phyloP scores from a whole-genome alignment of 352 stramenopile genomes.

The Phytopythium kandeliae region DNA sequence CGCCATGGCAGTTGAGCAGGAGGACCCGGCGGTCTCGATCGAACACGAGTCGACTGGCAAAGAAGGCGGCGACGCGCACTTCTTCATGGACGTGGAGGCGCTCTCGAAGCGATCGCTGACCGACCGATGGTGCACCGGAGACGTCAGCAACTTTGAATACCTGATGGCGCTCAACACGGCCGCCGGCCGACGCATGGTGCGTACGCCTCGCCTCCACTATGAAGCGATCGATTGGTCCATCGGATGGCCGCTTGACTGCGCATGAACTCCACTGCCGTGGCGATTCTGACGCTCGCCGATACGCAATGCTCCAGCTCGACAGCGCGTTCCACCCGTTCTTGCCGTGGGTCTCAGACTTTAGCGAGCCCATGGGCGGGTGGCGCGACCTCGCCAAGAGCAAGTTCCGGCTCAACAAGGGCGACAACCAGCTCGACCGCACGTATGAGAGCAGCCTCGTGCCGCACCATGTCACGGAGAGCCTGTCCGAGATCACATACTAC shows the following conservation, averaged over 20 bases:
- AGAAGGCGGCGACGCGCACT: background rate
- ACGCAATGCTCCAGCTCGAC: conserved; percentile 30
- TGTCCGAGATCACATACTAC: conserved; percentile 95
- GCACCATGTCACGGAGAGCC: conserved; percentile 93
- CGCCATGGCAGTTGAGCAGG: too few relatives aligned
- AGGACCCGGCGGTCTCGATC: too few relatives aligned
- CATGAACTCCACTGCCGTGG: too few relatives aligned
- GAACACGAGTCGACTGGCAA: background rate
- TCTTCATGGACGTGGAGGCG: conserved; percentile 11
- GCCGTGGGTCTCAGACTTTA: conserved; percentile 96
- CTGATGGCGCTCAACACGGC: conserved; percentile 90
- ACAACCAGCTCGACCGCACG: conserved; percentile 88
- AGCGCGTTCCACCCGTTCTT: conserved; percentile 89
- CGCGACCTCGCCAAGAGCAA: conserved; percentile 91
- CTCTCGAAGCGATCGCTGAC: conserved; percentile 47
- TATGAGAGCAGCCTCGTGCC: conserved; percentile 82
- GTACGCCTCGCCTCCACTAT: background rate
- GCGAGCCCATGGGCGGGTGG: conserved; percentile 45
- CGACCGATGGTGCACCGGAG: conserved; percentile 83
- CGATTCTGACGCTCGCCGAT: background rate
- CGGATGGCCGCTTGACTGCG: too few relatives aligned
- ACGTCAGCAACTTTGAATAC: conserved; percentile 93
- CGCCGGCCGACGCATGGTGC: conserved; percentile 78
- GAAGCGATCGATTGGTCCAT: too few relatives aligned
- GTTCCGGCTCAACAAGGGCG: conserved; percentile 94